Conservation (phyloP, 176 grass and related monocot species). For the Cocos nucifera region DNA sequence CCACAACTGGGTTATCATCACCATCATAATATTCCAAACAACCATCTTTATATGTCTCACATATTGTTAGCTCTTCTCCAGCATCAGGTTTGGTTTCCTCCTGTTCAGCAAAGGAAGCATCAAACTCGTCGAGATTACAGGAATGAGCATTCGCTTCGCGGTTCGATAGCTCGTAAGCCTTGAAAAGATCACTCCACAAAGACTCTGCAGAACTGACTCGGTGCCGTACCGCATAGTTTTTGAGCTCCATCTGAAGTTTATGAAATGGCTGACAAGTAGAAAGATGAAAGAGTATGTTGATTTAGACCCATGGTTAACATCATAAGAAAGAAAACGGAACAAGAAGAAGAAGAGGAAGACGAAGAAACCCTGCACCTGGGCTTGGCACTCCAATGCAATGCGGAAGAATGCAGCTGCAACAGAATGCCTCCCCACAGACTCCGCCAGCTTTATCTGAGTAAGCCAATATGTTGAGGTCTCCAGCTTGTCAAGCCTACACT, state of each 20-base stretch:
- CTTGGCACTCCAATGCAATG: constrained; percentile 60
- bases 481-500: constrained; percentile 36
- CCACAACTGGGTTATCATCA: constrained; percentile 14
- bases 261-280: constrained; percentile 45
- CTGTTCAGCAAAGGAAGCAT: constrained; percentile 14
- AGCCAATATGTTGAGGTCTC: constrained; percentile 64
- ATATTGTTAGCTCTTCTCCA: neutral
- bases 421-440: constrained; percentile 62
- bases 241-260: constrained; percentile 55
- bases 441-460: constrained; percentile 53
- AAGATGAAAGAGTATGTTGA: constrained; percentile 3
- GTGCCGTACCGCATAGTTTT: constrained; percentile 54
- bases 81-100: neutral
- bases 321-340: neutral
- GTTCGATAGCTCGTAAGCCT: constrained; percentile 33
- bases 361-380: constrained; percentile 39
- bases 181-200: constrained; percentile 47
- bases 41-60: neutral
- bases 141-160: constrained; percentile 37
- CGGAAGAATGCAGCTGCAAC: constrained; percentile 58
- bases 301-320: neutral
- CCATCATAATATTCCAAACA: constrained; percentile 13
- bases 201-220: constrained; percentile 16
- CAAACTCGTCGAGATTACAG: constrained; percentile 18
- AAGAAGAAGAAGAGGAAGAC: neutral